Evolutionary conservation across 2,329 filamentous ascomycete species (phyloP), one percentile per base, ranked within the genome.

Genomic region (Fusarium globosum): DNA sequence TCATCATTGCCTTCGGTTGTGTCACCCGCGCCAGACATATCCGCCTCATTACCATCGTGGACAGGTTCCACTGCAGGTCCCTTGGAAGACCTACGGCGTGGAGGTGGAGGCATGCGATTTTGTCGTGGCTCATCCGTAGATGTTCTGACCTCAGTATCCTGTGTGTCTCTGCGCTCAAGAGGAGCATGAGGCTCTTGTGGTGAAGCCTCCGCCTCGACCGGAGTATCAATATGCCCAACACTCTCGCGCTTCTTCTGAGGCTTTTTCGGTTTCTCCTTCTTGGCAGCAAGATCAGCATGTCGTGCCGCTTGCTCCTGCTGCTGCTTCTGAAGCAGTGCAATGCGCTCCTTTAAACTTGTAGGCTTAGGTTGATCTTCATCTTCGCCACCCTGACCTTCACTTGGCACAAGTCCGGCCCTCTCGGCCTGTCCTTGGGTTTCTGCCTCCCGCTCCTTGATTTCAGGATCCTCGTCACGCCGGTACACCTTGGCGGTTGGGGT

Each of bases 281-380:
- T 97, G 63, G 91, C 87, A 26, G 88, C 87, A 21, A 92, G 90
- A 42, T 96, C 94, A 13, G 93, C 93, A 82, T 96, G 93, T 59
- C 95, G 88, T 71, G 92, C 88, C 10, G 95, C 94, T 80, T 96
- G 94, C 80, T 98, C 96, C 80, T 94, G 86, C 82, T 99, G 96
- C 81, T 98, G 95, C 80, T 94, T 96, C 81, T 99, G 96, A 21
- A 99, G 86, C 59, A 97, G 86, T 35, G 96, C 96, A 83, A 99
- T 98, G 71, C 96, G 90, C 81, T 99, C 96, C 83, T 98, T 99
- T 70, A 99, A 82, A 76, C 94, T 98, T 63, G 94, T 93, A 30
- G 95, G 94, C 83, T 98, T 98, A 2, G 96, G 95, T 77, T 94
- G 91, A 48, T 97, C 94, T 62, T 96, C 94, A 10, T 86, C 89